A percentile compares a stretch with the other conserved stretches of the same genome.
phyloP scores from a whole-genome alignment of 2,329 filamentous ascomycete genomes.

The Tympanopsis confertula region DNA sequence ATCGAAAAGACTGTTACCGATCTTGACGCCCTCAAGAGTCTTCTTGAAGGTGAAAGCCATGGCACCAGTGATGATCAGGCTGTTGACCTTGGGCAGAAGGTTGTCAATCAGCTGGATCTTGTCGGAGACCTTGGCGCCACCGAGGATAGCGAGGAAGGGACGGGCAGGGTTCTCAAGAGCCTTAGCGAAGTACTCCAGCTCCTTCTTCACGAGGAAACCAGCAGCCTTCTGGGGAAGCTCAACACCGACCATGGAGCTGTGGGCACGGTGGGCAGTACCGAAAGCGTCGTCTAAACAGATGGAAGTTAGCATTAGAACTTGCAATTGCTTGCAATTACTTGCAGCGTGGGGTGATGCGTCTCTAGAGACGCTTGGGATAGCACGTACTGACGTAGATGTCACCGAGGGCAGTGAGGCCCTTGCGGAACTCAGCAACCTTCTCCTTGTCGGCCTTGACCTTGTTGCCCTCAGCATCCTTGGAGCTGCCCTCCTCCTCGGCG shows the following conservation, averaged over 20 bases:
- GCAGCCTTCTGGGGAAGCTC: slow-evolving; percentile 93
- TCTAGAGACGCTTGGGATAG: too few species aligned
- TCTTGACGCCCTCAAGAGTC: slow-evolving; percentile 80
- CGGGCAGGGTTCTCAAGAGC: slow-evolving; percentile 86
- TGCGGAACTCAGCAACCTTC: slow-evolving; percentile 85
- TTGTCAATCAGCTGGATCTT: slow-evolving; percentile 99
- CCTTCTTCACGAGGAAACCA: slow-evolving; percentile 99
- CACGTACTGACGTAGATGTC: slow-evolving; percentile 94
- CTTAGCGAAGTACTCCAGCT: slow-evolving; percentile 98
- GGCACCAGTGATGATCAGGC: slow-evolving; percentile 86
- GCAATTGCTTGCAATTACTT: neutral
- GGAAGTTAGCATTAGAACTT: too few species aligned
- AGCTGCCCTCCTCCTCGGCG: slow-evolving; percentile 92
- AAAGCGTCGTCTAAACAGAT: slow-evolving; percentile 97
- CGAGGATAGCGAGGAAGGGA: slow-evolving; percentile 96
- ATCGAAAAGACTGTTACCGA: slow-evolving; percentile 85
- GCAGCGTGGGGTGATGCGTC: too few species aligned
- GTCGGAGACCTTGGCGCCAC: slow-evolving; percentile 95
- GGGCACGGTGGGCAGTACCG: slow-evolving; percentile 92
- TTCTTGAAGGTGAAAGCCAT: slow-evolving; percentile 99
- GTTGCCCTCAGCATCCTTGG: slow-evolving; percentile 86
- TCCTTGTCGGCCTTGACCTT: slow-evolving; percentile 96
- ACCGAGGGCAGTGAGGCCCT: slow-evolving; percentile 84
- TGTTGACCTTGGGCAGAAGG: slow-evolving; percentile 94
- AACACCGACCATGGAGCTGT: slow-evolving; percentile 98